Evolutionary conservation across 306 rosid species (phyloP).

Genomic region (Cucurbita pepo): DNA sequence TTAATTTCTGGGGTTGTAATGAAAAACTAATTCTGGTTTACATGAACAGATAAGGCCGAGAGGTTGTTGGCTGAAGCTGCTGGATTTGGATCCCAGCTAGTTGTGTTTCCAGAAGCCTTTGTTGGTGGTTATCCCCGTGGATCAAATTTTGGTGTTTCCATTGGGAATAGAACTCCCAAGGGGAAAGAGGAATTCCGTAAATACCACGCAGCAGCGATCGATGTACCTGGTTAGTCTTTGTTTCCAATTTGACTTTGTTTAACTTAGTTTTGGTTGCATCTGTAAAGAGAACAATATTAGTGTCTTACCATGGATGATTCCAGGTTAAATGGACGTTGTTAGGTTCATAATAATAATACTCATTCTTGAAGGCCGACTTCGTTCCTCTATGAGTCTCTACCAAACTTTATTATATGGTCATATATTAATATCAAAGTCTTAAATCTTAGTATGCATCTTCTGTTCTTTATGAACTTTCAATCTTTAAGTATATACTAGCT

Average conservation of each 20-base stretch:
- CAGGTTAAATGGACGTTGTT: neutral
- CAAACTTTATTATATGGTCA: neutral
- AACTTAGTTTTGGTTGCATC: neutral
- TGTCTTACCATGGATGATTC: neutral
- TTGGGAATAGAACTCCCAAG: constrained; percentile 53
- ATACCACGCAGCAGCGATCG: constrained; percentile 71
- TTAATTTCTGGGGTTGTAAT: neutral
- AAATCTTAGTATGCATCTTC: neutral
- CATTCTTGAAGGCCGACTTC: neutral
- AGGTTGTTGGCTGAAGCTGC: constrained; percentile 81
- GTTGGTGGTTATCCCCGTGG: constrained; percentile 95
- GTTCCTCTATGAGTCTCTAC: neutral
- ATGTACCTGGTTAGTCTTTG: constrained; percentile 54
- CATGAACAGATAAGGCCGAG: constrained; percentile 67
- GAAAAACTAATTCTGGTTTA: neutral
- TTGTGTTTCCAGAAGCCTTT: constrained; percentile 92
- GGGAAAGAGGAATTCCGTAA: constrained; percentile 81
- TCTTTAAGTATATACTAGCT: neutral
- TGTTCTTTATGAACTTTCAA: neutral
- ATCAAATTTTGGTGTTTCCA: constrained; percentile 43
- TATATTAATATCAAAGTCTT: neutral
- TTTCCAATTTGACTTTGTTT: neutral
- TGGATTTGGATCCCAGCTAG: constrained; percentile 66
- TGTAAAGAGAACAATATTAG: neutral
- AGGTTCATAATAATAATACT: neutral